Evolutionary conservation across 176 grass and related monocot genomes (phyloP), one percentile per base, ranked within the genome.

Genomic region (Areca catechu): DNA sequence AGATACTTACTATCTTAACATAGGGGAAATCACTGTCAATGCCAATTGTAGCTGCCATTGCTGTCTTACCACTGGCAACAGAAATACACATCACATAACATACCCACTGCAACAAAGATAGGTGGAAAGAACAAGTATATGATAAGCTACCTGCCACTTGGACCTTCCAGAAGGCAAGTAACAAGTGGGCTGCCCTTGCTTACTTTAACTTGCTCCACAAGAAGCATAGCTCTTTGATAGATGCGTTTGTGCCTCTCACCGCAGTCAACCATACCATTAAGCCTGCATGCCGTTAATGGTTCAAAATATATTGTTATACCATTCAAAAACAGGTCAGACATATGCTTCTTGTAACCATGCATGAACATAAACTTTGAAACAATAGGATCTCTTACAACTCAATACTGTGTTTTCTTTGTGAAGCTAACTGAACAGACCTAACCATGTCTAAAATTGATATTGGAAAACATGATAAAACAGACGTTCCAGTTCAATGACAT

Each of bases 1-100:
- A 66, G 65, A 16, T 61, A 78, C 93, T 88, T 84, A 97, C 93
- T 72, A 97, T 84, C 77, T 97, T 97, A 19, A 97, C 83, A 58
- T 77, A 97, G 58, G 93, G 83, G 65, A 97, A 97, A 73, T 97
- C 81, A 79, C 93, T 92, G 70, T 97, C 84, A 61, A 97, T 79
- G 63, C 83, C 87, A 70, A 92, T 75, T 58, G 83, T 85, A 63
- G 81, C 81, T 58, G 86, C 81, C 77, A 81, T 89, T 12, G 86
- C 76, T 19, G 86, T 71, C 65, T 89, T 89, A 27, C 86, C 86
- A 81, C 86, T 83, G 80, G 16, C 5, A 29, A 60, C 12, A 61
- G 54, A 29, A 17, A 17, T 9, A 25, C 6, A 14, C 10, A 43
- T 43, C 34, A 43, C n/a, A 49, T 34, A 60, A 20, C 65, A 48